Evolutionary conservation across 805 yeast genomes (phyloP), one percentile per base, ranked within the genome.

Genomic region (Wickerhamomyces chaumierensis): DNA sequence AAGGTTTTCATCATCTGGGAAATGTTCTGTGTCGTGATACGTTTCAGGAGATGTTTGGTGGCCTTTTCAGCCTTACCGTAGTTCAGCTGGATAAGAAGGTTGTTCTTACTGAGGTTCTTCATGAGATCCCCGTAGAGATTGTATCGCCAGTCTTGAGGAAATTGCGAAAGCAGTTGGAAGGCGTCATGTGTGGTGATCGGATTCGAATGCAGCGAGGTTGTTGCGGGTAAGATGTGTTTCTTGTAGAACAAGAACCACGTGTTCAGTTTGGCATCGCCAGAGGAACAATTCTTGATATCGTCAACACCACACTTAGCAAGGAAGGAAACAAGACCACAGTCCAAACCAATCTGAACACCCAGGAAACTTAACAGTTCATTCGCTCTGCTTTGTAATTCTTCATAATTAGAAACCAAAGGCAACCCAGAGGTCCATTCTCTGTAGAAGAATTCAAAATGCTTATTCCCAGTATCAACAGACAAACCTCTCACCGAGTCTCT

Each of bases 11-110:
- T 80, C 72, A 83, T 79, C 18, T 75, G 72, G 19, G 69, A 65
- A 2, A 82, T 78, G 43, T 84, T 87, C 44, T 84, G 88, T 35
- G 79, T 80, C 17, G 95, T 84, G 19, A 90, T 65, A 40, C 96
- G 67, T 53, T 90, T 88, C 46, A 90, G 61, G 3, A 79, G 68
- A 52, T 77, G 79, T 50, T 80, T 85, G 1, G 95, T 83, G 31
- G 80, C 74, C 53, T 82, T 85, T 52, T 81, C 92, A 0, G 94
- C 81, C 41, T 66, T 73, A 14, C 73, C 71, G 39, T 73, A 72
- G 4, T 79, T 75, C 20, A 77, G 60, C 44, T 76, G 79, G 5
- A 83, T 65, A 16, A 64, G 63, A 0, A 75, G 64, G 39, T 69
- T 63, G 41, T 68, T 73, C 48, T 81, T 81, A 3, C 78, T 65